A percentile compares a stretch with the other conserved stretches of the same genome.
Evolutionary conservation across 1,284 basidiomycete species (phyloP).

Genomic region (Moesziomyces aphidis): DNA sequence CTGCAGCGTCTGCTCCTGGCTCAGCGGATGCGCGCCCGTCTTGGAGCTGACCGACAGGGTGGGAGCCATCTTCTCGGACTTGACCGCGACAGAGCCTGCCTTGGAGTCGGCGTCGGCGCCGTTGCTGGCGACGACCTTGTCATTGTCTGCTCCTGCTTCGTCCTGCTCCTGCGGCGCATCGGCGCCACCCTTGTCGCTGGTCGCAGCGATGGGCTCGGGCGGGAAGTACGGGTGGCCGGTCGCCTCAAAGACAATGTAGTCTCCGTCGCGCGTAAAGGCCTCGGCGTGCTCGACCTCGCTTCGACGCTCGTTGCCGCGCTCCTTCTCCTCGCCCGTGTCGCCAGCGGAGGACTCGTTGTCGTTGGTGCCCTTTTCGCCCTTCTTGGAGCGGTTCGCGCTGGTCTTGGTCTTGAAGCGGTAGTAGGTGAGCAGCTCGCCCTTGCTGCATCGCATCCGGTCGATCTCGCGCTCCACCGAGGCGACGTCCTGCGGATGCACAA

Average conservation of each 20-base stretch:
- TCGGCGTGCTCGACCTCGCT: conserved; percentile 38
- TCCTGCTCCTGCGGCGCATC: conserved; percentile 16
- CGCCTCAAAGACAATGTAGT: conserved; percentile 60
- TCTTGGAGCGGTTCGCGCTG: conserved; percentile 20
- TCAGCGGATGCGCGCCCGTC: conserved; percentile 29
- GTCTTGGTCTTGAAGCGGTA: conserved; percentile 61
- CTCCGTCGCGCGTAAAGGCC: conserved; percentile 44
- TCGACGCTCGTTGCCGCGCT: conserved; percentile 24
- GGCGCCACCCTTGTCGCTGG: conserved; percentile 4
- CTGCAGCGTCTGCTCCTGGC: conserved; percentile 38
- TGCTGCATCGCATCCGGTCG: conserved; percentile 39
- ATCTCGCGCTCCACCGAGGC: conserved; percentile 55
- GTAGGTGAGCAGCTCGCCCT: conserved; percentile 54
- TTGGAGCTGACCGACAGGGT: conserved; percentile 25
- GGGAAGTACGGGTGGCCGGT: conserved; percentile 60
- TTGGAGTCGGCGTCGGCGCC: conserved; percentile 14
- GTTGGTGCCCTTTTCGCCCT: conserved; percentile 25
- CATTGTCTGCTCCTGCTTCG: conserved; percentile 7
- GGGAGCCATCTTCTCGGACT: conserved; percentile 29
- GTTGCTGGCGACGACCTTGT: conserved; percentile 1
- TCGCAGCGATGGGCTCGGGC: conserved; percentile 20
- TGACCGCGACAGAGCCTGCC: conserved; percentile 25
- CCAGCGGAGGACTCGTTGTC: conserved; percentile 38
- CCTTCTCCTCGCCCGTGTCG: conserved; percentile 39
- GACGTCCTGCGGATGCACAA: conserved; percentile 58